Conservation (phyloP, 345 rosid genomes). For the Eucalyptus cloeziana region DNA sequence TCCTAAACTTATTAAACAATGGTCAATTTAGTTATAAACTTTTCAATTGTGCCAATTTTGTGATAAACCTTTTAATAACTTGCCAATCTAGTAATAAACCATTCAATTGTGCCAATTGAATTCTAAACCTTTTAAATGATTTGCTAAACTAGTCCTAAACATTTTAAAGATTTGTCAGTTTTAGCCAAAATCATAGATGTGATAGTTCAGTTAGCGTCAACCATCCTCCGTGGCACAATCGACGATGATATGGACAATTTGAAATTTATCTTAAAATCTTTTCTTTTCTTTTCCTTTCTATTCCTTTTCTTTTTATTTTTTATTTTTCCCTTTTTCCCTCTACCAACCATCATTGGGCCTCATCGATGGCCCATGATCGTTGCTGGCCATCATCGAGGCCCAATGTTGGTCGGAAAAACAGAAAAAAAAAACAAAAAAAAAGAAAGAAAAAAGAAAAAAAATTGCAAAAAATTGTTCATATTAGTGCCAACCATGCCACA, state of each 20-base stretch:
- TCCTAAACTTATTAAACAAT: background rate
- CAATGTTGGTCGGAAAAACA: background rate
- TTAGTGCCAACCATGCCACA: background rate
- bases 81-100: background rate
- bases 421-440: no score
- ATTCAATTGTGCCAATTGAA: background rate
- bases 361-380: no score
- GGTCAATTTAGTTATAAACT: background rate
- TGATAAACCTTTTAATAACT: background rate
- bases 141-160: background rate
- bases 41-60: background rate
- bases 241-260: background rate
- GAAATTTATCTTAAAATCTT: background rate
- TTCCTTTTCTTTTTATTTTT: no score
- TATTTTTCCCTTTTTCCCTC: background rate
- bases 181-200: no score
- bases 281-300: no score
- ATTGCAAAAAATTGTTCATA: background rate
- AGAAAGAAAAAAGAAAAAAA: no score
- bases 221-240: background rate
- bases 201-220: accelerated
- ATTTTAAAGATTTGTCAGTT: no score
- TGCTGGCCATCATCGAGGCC: background rate
- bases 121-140: background rate
- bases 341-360: no score